Percentiles rank a stretch among this genome's conserved stretches.
Evolutionary conservation across 192 early-diverging fungal genomes (phyloP).

Genomic region (Coemansia asiatica): DNA sequence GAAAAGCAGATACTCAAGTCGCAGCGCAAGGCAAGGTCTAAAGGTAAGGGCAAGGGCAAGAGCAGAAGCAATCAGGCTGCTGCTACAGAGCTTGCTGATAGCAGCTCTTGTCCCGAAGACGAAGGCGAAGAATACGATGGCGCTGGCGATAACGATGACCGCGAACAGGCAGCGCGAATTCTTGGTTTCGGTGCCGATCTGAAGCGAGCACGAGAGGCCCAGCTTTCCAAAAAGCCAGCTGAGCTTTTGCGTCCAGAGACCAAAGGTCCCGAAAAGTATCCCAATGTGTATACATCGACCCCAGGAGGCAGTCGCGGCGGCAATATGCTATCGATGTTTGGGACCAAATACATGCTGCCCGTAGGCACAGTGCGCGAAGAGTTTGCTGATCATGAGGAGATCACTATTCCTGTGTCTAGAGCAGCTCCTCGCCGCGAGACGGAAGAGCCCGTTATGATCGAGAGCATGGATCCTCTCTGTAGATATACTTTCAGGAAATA

Average conservation of each 20-base stretch:
- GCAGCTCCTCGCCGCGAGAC: conserved; percentile 62
- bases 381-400: conserved; percentile 83
- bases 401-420: conserved; percentile 79
- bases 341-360: conserved; percentile 77
- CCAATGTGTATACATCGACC: conserved; percentile 79
- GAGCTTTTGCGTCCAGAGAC: conserved; percentile 32
- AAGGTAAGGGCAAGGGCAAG: conserved; percentile 10
- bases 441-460: conserved; percentile 68
- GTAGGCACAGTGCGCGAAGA: conserved; percentile 73
- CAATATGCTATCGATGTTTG: conserved; percentile 75
- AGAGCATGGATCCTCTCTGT: conserved; percentile 73
- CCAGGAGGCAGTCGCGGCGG: conserved; percentile 48
- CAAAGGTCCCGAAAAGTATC: conserved; percentile 56
- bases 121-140: background rate
- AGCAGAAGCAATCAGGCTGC: background rate
- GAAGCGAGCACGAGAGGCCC: conserved; percentile 39
- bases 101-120: too few species aligned
- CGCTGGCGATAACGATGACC: background rate
- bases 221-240: conserved; percentile 35
- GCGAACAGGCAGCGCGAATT: conserved; percentile 32
- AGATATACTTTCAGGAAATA: conserved; percentile 83
- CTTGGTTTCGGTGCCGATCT: conserved; percentile 41
- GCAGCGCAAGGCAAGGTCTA: conserved; percentile 12
- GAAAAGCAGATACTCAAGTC: conserved; percentile 34
- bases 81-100: too few species aligned